Base-by-base conservation (phyloP, 495 filamentous ascomycete species). In the Podospora sp. region DNA sequence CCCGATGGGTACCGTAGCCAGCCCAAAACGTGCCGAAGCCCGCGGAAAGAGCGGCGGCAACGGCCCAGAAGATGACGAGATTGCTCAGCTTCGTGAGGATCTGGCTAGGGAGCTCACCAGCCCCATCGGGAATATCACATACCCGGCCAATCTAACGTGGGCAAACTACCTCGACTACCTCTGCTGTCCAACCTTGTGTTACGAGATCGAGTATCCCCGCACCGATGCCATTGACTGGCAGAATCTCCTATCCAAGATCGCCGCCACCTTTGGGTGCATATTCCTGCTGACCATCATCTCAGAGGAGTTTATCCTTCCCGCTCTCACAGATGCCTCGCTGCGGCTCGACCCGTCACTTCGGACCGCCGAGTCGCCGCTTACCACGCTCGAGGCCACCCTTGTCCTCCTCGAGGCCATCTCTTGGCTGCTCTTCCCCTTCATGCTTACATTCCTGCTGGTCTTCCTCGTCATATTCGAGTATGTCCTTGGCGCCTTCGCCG, bases 391-490 rank as follows among this genome's bases (percentile, higher is more conserved):
- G 59, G 88, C 84, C 57, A 84, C 84, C 3, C 85, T 99, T 52
- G 87, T 97, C 72, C 83, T 99, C 21, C 86, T 91, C 25, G 95
- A 99, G 81, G 93, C 90, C n/a, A 95, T 97, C 70, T 94, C 90
- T 68, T 88, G 92, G 83, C 87, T 99, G 24, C 84, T 99, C 9
- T 98, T 97, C 78, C 95, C 95, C 1, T 99, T 97, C 79, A 97
- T 97, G 92, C 84, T 98, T 56, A 96, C 91, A 25, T 94, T 99
- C 78, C 79, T 99, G 22, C 87, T 99, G 14, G 91, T 97, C 14
- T 99, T 99, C 83, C 87, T 96, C 60, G 92, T 97, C 71, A 95
- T 98, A 72, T 99, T 99, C 77, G 95, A 99, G 76, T 99, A 98
- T 74, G 84, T 97, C 1, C 86, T 97, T 25, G 95, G 95, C 59